These are phyloP conservation scores for Nigrospora sphaerica DNA, from an alignment of 2,329 filamentous ascomycete genomes.

Conservation along the genomic window DNA sequence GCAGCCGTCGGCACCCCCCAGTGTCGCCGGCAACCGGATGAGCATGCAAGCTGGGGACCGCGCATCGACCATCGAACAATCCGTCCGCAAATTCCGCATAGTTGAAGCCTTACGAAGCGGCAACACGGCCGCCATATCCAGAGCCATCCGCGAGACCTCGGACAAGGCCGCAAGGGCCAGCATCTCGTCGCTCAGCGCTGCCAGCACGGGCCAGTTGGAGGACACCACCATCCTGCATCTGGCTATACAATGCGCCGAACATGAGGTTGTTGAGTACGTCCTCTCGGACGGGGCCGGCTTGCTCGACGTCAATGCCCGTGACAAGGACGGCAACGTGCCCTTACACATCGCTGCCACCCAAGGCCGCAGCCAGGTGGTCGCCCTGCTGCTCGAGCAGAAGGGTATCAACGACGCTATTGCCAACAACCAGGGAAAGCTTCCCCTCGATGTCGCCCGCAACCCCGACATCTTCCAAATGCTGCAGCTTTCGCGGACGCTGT, in stretches of 20 bases:
- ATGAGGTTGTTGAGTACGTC: conserved; percentile 90
- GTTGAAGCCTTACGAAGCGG: conserved; percentile 89
- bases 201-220: conserved; percentile 45
- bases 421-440: conserved; percentile 78
- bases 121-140: conserved; percentile 84
- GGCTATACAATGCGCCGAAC: conserved; percentile 91
- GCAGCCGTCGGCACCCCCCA: too few species aligned
- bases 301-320: conserved; percentile 81
- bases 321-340: conserved; percentile 90
- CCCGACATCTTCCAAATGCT: conserved; percentile 95
- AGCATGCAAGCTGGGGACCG: not conserved
- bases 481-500: conserved; percentile 83
- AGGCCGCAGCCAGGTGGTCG: conserved; percentile 73
- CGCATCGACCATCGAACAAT: conserved; percentile 61
- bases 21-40: not conserved
- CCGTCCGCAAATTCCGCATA: conserved; percentile 86
- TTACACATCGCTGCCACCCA: conserved; percentile 82
- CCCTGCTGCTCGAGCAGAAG: conserved; percentile 72
- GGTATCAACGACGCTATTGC: conserved; percentile 81
- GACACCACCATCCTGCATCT: conserved; percentile 90
- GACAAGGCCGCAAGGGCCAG: conserved; percentile 46
- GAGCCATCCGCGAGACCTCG: conserved; percentile 65
- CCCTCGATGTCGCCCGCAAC: conserved; percentile 82
- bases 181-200: conserved; percentile 44
- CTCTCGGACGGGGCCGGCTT: conserved; percentile 62